Conservation (phyloP, 169 alveolate genomes). For the Plasmodium gaboni region DNA sequence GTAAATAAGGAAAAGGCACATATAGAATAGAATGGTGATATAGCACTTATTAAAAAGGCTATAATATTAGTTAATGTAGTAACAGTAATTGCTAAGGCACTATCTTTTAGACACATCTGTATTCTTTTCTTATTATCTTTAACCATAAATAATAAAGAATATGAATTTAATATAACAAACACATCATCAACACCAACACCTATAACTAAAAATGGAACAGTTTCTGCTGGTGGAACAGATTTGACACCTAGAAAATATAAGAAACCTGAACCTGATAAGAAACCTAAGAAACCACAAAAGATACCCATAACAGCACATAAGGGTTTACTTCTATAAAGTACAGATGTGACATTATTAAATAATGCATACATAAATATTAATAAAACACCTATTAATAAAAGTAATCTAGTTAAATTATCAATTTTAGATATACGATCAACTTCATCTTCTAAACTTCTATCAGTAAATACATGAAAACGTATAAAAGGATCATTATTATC, state of each 20-base stretch:
- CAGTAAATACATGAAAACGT: slow-evolving; percentile 38
- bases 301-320: slow-evolving; percentile 83
- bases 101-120: slow-evolving; percentile 84
- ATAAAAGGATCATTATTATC: slow-evolving; percentile 20
- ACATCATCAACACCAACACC: slow-evolving; percentile 90
- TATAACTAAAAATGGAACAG: slow-evolving; percentile 87
- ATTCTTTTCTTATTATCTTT: slow-evolving; percentile 84
- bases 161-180: slow-evolving; percentile 86
- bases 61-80: slow-evolving; percentile 88
- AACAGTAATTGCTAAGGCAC: slow-evolving; percentile 87
- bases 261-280: slow-evolving; percentile 87
- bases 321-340: slow-evolving; percentile 60
- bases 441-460: slow-evolving; percentile 70
- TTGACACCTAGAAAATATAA: slow-evolving; percentile 85
- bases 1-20: slow-evolving; percentile 86
- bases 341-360: slow-evolving; percentile 66
- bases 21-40: slow-evolving; percentile 86
- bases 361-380: slow-evolving; percentile 63
- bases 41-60: slow-evolving; percentile 88
- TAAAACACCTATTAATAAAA: slow-evolving; percentile 47
- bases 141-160: slow-evolving; percentile 81
- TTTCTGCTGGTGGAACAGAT: slow-evolving; percentile 86
- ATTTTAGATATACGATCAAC: slow-evolving; percentile 58
- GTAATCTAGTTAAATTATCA: slow-evolving; percentile 39
- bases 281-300: slow-evolving; percentile 87